Evolutionary conservation across 1,284 basidiomycete species (phyloP).

Genomic region (Apiotrichum domesticum): DNA sequence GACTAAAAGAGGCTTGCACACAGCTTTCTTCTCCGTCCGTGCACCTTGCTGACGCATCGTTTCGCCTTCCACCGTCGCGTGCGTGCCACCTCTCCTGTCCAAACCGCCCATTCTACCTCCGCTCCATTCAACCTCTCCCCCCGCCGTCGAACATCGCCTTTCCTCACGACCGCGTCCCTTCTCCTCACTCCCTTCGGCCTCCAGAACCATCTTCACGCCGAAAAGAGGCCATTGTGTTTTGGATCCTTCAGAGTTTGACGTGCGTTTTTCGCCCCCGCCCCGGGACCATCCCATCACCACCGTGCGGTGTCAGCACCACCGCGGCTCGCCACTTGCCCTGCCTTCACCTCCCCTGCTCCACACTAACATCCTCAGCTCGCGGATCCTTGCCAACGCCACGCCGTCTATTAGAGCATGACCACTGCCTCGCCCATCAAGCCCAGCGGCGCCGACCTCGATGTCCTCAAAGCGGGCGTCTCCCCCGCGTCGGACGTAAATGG

Average conservation of each 20-base stretch:
- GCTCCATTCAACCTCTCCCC: no score
- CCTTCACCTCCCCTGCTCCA: no score
- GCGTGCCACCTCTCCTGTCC: no score
- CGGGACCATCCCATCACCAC: no score
- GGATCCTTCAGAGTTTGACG: constrained; percentile 10
- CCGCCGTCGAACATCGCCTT: no score
- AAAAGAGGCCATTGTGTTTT: neutral
- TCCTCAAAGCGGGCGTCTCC: constrained; percentile 16
- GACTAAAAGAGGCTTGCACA: neutral
- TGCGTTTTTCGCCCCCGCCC: constrained; percentile 1
- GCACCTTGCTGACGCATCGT: constrained; percentile 4
- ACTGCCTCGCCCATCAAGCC: constrained; percentile 23
- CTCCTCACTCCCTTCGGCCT: neutral
- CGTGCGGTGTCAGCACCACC: no score
- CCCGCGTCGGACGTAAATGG: constrained; percentile 26
- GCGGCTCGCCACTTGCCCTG: no score
- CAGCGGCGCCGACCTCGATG: constrained; percentile 25
- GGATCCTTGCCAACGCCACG: constrained; percentile 13
- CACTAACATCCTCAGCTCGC: constrained; percentile 3
- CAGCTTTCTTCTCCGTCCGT: neutral
- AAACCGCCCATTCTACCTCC: no score
- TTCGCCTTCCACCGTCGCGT: neutral
- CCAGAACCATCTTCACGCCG: neutral
- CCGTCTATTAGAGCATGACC: constrained; percentile 24
- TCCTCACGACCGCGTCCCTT: neutral